phyloP scores from a whole-genome alignment of 495 filamentous ascomycete species.

The Beverwykella pulmonaria region DNA sequence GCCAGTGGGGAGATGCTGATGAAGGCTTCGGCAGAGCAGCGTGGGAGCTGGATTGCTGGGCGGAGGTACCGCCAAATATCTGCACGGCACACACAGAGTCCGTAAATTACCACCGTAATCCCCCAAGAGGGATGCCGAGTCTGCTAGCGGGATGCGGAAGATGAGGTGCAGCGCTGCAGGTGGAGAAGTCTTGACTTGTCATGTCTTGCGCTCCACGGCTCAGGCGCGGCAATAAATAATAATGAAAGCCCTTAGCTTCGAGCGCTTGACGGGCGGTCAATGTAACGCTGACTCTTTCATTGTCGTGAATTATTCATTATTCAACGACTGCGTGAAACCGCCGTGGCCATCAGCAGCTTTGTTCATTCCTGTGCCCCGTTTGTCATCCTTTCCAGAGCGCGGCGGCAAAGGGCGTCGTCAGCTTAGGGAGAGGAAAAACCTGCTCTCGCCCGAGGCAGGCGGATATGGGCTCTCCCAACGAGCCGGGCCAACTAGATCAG shows the following conservation, averaged over 20 bases:
- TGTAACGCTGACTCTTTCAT: not conserved
- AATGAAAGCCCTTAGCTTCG: not conserved
- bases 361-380: too few relatives aligned
- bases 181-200: not conserved
- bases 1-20: conserved; percentile 1
- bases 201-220: not conserved
- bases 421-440: too few relatives aligned
- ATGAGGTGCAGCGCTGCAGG: not conserved
- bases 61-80: not conserved
- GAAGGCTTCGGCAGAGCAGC: conserved; percentile 6
- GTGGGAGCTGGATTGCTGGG: not conserved
- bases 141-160: conserved; percentile 10
- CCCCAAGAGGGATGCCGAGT: conserved; percentile 9
- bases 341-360: too few relatives aligned
- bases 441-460: not conserved
- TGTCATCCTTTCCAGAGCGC: too few relatives aligned
- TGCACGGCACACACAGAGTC: not conserved
- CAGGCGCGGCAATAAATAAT: not conserved
- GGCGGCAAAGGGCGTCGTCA: too few relatives aligned
- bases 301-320: not conserved
- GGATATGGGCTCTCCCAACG: too few relatives aligned
- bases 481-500: too few relatives aligned
- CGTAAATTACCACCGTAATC: conserved; percentile 8
- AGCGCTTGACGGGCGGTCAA: too few relatives aligned
- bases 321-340: too few relatives aligned